Conservation (phyloP, 192 early-diverging fungal species). For the Podila clonocystis region DNA sequence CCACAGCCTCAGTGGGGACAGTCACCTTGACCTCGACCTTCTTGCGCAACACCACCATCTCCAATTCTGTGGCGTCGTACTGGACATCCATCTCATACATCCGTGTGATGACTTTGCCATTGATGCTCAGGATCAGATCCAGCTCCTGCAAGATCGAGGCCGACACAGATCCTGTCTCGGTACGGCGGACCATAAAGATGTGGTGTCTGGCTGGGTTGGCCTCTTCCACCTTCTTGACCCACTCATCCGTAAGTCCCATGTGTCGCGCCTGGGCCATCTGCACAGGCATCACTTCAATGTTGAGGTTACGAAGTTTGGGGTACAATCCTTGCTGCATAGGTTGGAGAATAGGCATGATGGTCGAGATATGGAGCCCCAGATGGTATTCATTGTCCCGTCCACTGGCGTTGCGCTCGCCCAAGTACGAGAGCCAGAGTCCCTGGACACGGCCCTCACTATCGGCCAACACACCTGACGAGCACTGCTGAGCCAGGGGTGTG, state of each 20-base stretch:
- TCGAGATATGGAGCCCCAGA: slow-evolving; percentile 64
- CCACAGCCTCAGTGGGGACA: slow-evolving; percentile 73
- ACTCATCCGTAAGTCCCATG: slow-evolving; percentile 66
- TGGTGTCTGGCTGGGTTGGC: slow-evolving; percentile 62
- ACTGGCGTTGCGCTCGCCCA: slow-evolving; percentile 75
- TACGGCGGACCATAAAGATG: slow-evolving; percentile 67
- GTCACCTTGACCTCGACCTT: slow-evolving; percentile 76
- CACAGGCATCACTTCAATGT: slow-evolving; percentile 67
- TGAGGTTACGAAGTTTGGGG: slow-evolving; percentile 66
- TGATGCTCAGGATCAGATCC: slow-evolving; percentile 75
- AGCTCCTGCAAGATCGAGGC: slow-evolving; percentile 67
- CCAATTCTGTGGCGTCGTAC: slow-evolving; percentile 62
- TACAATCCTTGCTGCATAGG: slow-evolving; percentile 59
- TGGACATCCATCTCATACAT: slow-evolving; percentile 73
- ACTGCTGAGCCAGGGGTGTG: slow-evolving; percentile 84
- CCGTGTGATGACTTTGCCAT: slow-evolving; percentile 69
- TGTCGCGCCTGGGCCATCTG: slow-evolving; percentile 68
- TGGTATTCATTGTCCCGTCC: slow-evolving; percentile 73
- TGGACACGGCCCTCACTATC: slow-evolving; percentile 73
- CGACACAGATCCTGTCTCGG: slow-evolving; percentile 68
- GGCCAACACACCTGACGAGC: slow-evolving; percentile 76
- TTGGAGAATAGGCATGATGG: slow-evolving; percentile 63
- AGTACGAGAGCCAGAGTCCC: slow-evolving; percentile 78
- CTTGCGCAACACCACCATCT: slow-evolving; percentile 74
- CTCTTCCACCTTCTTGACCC: slow-evolving; percentile 67